phyloP scores from a whole-genome alignment of 2,329 filamentous ascomycete genomes.

The Pleurostoma richardsiae region DNA sequence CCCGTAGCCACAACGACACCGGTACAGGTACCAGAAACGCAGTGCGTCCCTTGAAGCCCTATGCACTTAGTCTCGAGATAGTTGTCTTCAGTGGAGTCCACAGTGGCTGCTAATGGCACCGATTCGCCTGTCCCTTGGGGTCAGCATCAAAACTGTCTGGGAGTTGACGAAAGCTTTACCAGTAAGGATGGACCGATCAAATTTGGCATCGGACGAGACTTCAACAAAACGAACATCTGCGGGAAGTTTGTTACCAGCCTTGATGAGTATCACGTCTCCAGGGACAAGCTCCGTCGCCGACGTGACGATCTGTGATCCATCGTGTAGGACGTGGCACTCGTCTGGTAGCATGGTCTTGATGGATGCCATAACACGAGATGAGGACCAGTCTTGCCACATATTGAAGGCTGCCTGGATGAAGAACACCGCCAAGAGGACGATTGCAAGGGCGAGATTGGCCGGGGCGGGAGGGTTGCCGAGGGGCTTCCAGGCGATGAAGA shows the following conservation, averaged over 20 bases:
- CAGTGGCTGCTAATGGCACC: constrained; percentile 55
- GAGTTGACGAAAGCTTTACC: constrained; percentile 30
- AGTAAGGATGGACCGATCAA: constrained; percentile 70
- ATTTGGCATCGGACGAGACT: constrained; percentile 63
- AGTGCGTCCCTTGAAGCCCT: constrained; percentile 75
- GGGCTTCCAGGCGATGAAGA: constrained; percentile 74
- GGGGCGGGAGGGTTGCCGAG: constrained; percentile 64
- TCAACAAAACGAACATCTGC: constrained; percentile 69
- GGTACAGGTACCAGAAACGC: constrained; percentile 60
- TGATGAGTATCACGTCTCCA: constrained; percentile 64
- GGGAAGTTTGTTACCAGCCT: constrained; percentile 68
- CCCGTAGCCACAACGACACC: constrained; percentile 69
- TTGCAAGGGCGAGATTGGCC: constrained; percentile 68
- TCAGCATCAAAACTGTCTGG: neutral
- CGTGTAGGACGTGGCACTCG: constrained; percentile 59
- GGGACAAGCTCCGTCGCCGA: constrained; percentile 59
- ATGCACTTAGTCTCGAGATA: constrained; percentile 75
- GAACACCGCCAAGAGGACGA: constrained; percentile 67
- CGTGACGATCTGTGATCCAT: constrained; percentile 39
- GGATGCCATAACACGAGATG: constrained; percentile 70
- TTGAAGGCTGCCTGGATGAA: constrained; percentile 66
- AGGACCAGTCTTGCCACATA: constrained; percentile 71
- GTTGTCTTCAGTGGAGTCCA: constrained; percentile 65
- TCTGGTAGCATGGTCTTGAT: constrained; percentile 80
- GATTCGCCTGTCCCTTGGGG: constrained; percentile 49